Evolutionary conservation across 169 alveolate species (phyloP).

Genomic region (Amoebophrya sp.): DNA sequence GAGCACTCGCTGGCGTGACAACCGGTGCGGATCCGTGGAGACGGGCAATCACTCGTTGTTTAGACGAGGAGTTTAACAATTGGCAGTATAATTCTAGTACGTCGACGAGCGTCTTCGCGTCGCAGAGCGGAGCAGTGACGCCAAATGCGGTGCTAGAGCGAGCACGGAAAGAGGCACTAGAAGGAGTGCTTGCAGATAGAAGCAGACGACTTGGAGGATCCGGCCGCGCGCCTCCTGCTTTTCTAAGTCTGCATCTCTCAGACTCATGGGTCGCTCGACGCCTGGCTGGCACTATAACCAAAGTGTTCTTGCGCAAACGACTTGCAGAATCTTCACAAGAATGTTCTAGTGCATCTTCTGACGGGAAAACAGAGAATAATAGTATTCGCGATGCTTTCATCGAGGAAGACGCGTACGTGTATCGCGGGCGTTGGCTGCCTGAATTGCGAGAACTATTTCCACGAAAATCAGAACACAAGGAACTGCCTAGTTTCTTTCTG

Average conservation of each 20-base stretch:
- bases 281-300: not conserved
- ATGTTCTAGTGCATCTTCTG: too few species aligned
- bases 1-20: not conserved
- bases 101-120: too few species aligned
- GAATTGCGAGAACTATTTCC: not conserved
- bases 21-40: conserved; percentile 10
- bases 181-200: too few species aligned
- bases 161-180: not conserved
- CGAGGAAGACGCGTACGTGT: not conserved
- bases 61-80: not conserved
- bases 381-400: not conserved
- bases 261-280: not conserved
- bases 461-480: not conserved
- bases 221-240: not conserved
- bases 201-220: too few species aligned
- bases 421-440: not conserved
- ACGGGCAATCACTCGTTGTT: not conserved
- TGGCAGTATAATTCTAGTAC: too few species aligned
- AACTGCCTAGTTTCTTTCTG: not conserved
- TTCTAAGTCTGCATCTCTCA: not conserved
- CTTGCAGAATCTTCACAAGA: too few species aligned
- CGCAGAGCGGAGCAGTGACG: not conserved
- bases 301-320: not conserved
- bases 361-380: not conserved
- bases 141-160: not conserved